Evolutionary conservation across 805 yeast genomes (phyloP).

Genomic region (Geotrichum ghanense): DNA sequence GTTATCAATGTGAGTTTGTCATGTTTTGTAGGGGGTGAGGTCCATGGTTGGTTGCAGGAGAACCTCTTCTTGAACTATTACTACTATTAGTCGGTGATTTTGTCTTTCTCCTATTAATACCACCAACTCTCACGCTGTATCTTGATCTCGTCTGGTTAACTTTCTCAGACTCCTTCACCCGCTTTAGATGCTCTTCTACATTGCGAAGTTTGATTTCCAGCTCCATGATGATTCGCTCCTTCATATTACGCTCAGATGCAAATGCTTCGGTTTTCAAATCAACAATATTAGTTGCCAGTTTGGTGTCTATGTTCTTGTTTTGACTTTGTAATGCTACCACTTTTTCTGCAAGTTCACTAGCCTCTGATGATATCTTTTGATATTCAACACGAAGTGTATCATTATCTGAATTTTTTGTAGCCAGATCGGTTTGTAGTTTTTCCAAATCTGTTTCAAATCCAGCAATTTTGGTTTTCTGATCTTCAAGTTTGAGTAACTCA

Average conservation of each 20-base stretch:
- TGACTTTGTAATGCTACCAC: conserved; percentile 20
- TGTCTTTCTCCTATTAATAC: neutral
- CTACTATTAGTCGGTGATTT: neutral
- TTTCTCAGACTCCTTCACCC: conserved; percentile 9
- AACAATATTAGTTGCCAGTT: conserved; percentile 19
- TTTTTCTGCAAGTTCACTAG: conserved; percentile 21
- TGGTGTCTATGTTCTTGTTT: conserved; percentile 11
- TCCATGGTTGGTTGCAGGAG: neutral
- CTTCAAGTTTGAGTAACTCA: conserved; percentile 20
- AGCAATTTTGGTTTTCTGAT: conserved; percentile 34
- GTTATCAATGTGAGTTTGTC: no score
- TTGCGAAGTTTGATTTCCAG: conserved; percentile 17
- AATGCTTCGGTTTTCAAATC: conserved; percentile 19
- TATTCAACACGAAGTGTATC: conserved; percentile 35
- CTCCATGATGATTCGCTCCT: conserved; percentile 19
- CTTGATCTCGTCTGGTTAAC: neutral
- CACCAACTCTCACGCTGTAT: neutral
- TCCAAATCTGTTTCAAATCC: conserved; percentile 36
- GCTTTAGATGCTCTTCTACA: conserved; percentile 23
- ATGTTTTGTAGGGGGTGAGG: neutral
- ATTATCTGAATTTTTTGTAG: conserved; percentile 44
- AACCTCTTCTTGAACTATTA: neutral
- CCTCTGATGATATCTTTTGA: conserved; percentile 22
- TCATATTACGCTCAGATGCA: conserved; percentile 20
- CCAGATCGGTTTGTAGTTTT: conserved; percentile 32